A percentile compares a stretch with the other conserved stretches of the same genome.
phyloP scores from a whole-genome alignment of 176 grass and related monocot genomes.

The Oryza coarctata region DNA sequence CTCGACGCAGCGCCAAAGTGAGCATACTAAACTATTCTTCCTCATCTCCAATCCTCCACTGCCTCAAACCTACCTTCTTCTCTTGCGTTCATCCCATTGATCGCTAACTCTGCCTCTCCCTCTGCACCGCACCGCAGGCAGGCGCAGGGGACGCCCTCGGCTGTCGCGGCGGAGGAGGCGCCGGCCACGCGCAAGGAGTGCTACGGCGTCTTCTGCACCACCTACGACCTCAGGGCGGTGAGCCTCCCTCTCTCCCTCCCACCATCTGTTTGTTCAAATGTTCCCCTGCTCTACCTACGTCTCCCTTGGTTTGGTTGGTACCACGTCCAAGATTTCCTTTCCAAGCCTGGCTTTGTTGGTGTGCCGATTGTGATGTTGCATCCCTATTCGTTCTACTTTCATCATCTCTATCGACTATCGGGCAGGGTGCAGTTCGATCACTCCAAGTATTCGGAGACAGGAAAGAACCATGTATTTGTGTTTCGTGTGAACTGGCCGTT shows the following conservation, averaged over 20 bases:
- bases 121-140: background rate
- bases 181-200: slow-evolving; percentile 46
- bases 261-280: slow-evolving; percentile 38
- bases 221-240: slow-evolving; percentile 84
- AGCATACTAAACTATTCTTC: too few species aligned
- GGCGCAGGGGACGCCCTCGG: slow-evolving; percentile 11
- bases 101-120: too few species aligned
- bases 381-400: background rate
- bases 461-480: background rate
- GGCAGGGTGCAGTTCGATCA: background rate
- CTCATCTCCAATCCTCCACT: too few species aligned
- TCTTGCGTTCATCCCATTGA: too few species aligned
- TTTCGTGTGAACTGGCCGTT: background rate
- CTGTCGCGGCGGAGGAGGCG: slow-evolving; percentile 47
- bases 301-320: background rate
- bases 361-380: background rate
- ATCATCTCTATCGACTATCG: background rate
- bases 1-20: slow-evolving; percentile 36
- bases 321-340: background rate
- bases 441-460: background rate
- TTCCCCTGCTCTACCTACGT: background rate
- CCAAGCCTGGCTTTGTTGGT: background rate
- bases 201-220: slow-evolving; percentile 89
- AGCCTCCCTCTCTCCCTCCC: background rate
- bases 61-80: too few species aligned